Percentiles rank a stretch among this genome's conserved stretches.
Evolutionary conservation across 2,329 filamentous ascomycete species (phyloP).

Genomic region (Cercospora zeina): DNA sequence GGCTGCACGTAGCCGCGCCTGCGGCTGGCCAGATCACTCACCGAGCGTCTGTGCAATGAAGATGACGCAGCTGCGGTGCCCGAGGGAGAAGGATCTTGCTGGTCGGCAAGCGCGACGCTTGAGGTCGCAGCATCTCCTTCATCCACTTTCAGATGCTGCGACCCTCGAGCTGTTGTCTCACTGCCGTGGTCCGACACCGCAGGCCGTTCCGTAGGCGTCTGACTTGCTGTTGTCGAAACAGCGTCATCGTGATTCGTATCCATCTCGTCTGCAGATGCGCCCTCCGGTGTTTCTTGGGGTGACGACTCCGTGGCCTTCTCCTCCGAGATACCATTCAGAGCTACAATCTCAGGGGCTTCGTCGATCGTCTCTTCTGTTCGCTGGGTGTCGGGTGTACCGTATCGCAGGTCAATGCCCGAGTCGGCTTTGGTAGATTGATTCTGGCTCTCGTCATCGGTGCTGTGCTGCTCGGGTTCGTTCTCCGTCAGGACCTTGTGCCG

Average conservation of each 20-base stretch:
- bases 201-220: conserved; percentile 23
- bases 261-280: conserved; percentile 8
- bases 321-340: not conserved
- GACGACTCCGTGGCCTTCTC: not conserved
- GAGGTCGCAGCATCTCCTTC: conserved; percentile 23
- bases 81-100: not conserved
- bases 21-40: conserved; percentile 41
- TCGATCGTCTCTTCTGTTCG: conserved; percentile 21
- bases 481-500: conserved; percentile 21
- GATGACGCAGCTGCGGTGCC: not conserved
- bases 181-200: conserved; percentile 13
- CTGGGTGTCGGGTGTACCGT: conserved; percentile 25
- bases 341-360: conserved; percentile 7
- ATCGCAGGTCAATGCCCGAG: conserved; percentile 57
- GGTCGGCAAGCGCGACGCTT: not conserved
- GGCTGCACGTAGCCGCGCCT: conserved; percentile 46
- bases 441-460: conserved; percentile 28
- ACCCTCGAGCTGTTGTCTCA: conserved; percentile 11
- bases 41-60: conserved; percentile 14
- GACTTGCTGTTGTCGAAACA: conserved; percentile 20
- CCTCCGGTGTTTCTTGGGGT: not conserved
- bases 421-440: conserved; percentile 51
- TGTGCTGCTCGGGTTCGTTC: conserved; percentile 16
- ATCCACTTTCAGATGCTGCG: conserved; percentile 29
- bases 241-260: conserved; percentile 13